Base-by-base conservation (phyloP, 306 rosid species). In the Myrica gale region DNA sequence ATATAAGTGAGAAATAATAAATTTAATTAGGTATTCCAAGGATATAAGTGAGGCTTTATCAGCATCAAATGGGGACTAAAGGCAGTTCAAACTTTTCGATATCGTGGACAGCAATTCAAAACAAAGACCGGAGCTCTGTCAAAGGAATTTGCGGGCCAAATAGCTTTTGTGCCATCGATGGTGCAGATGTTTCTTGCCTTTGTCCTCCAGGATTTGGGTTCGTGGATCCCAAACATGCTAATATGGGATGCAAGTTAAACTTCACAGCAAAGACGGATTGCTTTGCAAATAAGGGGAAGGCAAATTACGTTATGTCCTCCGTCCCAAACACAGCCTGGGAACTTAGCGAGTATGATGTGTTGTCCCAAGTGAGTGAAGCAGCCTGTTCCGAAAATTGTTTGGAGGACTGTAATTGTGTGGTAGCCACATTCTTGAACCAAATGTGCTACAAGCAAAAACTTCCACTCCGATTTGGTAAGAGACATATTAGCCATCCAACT, bases 61-160 rank as follows among this genome's bases (percentile, higher is more conserved):
- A 1, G 26, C 69, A 65, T n/a, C 69, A 65, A 41, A 65, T 65
- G 48, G 69, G 50, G 26, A 42, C 9, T 39, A 41, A 39, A 17
- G 69, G 69, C 47, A 65, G 69, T 48, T 65, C n/a, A 65, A 42
- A 42, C 69, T 39, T n/a, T 65, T 39, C 69, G 41, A 41, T 65
- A 23, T 17, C 41, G 26, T 65, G 69, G 69, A 0, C 6, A 23
- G 12, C 69, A 16, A 65, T 65, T 3, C 0, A 3, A 23, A 41
- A 7, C 20, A 65, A 42, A 43, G 32, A 65, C 8, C 48, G 69
- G 0, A 41, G 69, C 69, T 15, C 3, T 5, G 69, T 65, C 8
- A 65, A 65, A 41, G 69, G 48, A 47, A 65, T 65, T 65, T 65
- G 69, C 1, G 69, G 69, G 23, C 26, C 20, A 65, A 65, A 65